phyloP scores from a whole-genome alignment of 805 yeast genomes.

The Candida vartiovaarae region DNA sequence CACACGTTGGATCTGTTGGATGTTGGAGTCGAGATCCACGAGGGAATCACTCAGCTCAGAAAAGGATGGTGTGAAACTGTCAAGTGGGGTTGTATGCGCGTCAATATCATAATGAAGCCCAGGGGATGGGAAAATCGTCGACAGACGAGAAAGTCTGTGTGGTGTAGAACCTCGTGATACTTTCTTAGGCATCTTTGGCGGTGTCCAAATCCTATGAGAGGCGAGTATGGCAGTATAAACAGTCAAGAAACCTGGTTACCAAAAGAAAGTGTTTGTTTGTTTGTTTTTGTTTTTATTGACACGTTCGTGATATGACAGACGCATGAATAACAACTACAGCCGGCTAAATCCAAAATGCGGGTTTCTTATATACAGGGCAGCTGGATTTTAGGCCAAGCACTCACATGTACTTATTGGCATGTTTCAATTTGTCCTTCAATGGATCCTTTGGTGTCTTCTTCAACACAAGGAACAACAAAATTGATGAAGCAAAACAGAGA shows the following conservation, averaged over 20 bases:
- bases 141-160: slow-evolving; percentile 33
- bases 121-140: slow-evolving; percentile 33
- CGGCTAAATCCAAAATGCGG: no score
- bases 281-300: neutral
- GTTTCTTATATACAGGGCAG: neutral
- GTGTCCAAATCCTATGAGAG: no score
- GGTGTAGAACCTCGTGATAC: slow-evolving; percentile 26
- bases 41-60: slow-evolving; percentile 41
- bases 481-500: slow-evolving; percentile 62
- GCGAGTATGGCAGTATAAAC: no score
- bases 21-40: slow-evolving; percentile 49
- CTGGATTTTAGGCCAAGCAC: neutral
- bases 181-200: slow-evolving; percentile 10
- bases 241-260: no score
- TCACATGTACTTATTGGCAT: slow-evolving; percentile 37
- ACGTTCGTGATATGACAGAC: no score
- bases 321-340: no score
- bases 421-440: slow-evolving; percentile 39
- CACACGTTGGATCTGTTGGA: slow-evolving; percentile 47
- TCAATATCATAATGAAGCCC: slow-evolving; percentile 38
- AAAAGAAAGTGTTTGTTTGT: neutral
- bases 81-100: slow-evolving; percentile 34
- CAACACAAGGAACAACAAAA: slow-evolving; percentile 51
- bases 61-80: slow-evolving; percentile 34
- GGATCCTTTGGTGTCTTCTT: slow-evolving; percentile 36